Conservation (phyloP, 2,329 filamentous ascomycete species). For the Xylaria sp. region DNA sequence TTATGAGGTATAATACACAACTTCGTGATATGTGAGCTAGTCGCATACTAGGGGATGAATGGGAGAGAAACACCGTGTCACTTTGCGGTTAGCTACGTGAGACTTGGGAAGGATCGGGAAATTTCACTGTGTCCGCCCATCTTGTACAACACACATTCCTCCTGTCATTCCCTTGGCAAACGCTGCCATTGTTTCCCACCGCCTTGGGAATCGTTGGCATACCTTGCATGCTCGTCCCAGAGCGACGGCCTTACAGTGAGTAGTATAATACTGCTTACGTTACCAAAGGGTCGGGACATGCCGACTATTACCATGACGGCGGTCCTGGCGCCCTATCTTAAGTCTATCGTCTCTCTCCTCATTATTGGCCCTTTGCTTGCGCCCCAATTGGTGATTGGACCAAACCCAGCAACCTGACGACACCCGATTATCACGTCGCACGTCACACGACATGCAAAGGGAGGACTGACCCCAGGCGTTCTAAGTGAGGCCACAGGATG, state of each 20-base stretch:
- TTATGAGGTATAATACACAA: background rate
- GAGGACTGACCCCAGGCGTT: background rate
- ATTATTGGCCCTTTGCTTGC: background rate
- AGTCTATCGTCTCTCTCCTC: background rate
- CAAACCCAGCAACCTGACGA: background rate
- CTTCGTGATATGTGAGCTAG: background rate
- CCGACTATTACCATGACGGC: background rate
- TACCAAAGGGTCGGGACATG: slow-evolving; percentile 14
- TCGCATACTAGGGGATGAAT: background rate
- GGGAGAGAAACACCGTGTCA: background rate
- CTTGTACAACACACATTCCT: background rate
- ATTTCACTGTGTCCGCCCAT: background rate
- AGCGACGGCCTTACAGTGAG: background rate
- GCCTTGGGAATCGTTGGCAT: background rate
- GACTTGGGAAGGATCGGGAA: background rate
- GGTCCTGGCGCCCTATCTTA: background rate
- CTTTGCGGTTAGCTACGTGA: background rate
- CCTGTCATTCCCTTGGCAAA: slow-evolving; percentile 8
- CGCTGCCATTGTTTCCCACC: background rate
- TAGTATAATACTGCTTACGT: background rate
- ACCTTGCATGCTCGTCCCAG: background rate
- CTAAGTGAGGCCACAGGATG: background rate
- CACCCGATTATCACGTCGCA: background rate
- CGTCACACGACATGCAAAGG: slow-evolving; percentile 6
- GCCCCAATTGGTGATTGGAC: background rate